These are phyloP conservation scores for Monosporozyma aquatica DNA, from an alignment of 805 yeast species.

Conservation along the genomic window DNA sequence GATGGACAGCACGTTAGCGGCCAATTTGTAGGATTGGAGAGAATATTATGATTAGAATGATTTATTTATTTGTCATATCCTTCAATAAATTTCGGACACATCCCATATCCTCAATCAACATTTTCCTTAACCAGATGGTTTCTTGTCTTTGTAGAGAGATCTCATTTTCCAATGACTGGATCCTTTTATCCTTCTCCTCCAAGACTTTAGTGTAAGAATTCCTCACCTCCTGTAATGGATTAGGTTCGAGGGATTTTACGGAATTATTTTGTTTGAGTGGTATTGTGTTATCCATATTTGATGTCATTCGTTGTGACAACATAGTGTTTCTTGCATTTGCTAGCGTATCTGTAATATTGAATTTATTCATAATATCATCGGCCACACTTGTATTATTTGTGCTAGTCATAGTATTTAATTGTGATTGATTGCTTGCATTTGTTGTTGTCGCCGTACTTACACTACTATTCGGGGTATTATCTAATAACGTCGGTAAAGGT, in stretches of 20 bases:
- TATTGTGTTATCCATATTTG: neutral
- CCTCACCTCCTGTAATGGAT: conserved; percentile 6
- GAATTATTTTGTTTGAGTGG: neutral
- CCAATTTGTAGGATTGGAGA: too few relatives aligned
- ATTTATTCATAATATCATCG: neutral
- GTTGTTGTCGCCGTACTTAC: neutral
- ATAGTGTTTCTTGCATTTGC: neutral
- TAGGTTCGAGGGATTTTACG: neutral
- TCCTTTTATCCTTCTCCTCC: conserved; percentile 17
- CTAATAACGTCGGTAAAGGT: neutral
- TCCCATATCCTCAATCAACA: conserved; percentile 22
- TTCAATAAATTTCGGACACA: conserved; percentile 14
- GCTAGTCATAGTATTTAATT: neutral
- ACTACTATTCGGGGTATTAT: conserved; percentile 1
- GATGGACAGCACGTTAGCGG: too few relatives aligned
- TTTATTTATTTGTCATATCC: conserved; percentile 18
- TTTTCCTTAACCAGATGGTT: conserved; percentile 16
- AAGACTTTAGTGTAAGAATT: conserved; percentile 11
- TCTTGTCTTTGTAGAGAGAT: conserved; percentile 18
- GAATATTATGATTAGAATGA: too few relatives aligned
- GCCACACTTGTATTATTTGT: neutral
- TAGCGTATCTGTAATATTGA: neutral
- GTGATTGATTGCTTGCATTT: neutral
- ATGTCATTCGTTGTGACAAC: neutral
- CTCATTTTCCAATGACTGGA: conserved; percentile 14